Percentiles rank a stretch among this genome's conserved stretches.
These are phyloP conservation scores for Agroathelia rolfsii DNA, from an alignment of 1,284 basidiomycete species.

Conservation along the genomic window DNA sequence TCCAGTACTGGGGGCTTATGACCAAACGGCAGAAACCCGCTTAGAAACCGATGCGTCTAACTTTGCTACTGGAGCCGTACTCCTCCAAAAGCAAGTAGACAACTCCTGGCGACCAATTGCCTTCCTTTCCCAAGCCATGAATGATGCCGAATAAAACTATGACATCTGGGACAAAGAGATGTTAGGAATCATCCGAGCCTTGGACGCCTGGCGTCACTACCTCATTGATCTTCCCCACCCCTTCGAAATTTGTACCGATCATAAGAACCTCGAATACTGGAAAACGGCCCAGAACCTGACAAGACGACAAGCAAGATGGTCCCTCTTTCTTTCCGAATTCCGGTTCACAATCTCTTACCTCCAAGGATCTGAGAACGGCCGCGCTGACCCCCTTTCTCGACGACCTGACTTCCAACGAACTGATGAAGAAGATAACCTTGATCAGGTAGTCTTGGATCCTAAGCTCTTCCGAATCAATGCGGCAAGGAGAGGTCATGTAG, in stretches of 20 bases:
- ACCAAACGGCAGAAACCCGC: too few relatives aligned
- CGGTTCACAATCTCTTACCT: constrained; percentile 25
- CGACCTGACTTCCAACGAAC: too few relatives aligned
- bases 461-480: too few relatives aligned
- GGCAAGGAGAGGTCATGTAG: too few relatives aligned
- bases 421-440: too few relatives aligned
- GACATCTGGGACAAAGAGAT: constrained; percentile 28
- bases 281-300: constrained; percentile 25
- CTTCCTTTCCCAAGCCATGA: constrained; percentile 22
- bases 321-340: constrained; percentile 26
- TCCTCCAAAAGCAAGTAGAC: too few relatives aligned
- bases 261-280: constrained; percentile 28
- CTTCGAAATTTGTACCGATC: constrained; percentile 28
- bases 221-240: constrained; percentile 23
- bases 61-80: too few relatives aligned
- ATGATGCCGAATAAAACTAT: constrained; percentile 24
- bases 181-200: constrained; percentile 22
- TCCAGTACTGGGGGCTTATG: too few relatives aligned
- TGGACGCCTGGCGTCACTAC: constrained; percentile 25
- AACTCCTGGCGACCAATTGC: constrained; percentile 24
- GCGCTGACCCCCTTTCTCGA: constrained; percentile 27
- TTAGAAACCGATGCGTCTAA: too few relatives aligned
- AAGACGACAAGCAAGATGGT: constrained; percentile 24
- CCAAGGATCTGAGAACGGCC: constrained; percentile 23
- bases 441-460: too few relatives aligned